These are phyloP conservation scores for Vigna radiata DNA, from an alignment of 306 rosid species.

Conservation along the genomic window DNA sequence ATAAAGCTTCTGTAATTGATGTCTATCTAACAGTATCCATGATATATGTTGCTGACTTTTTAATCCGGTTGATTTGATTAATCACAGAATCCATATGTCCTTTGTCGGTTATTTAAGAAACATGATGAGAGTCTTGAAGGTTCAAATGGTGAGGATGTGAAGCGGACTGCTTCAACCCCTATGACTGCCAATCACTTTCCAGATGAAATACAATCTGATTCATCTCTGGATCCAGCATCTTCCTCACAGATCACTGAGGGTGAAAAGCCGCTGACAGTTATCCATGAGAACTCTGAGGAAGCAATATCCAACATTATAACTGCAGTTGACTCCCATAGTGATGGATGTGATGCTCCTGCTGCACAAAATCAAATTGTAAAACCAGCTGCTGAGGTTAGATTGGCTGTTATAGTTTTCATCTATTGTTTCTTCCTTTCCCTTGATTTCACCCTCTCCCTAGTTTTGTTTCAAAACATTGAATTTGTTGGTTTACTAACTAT, in stretches of 20 bases:
- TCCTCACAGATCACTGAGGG: constrained; percentile 56
- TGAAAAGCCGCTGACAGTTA: constrained; percentile 42
- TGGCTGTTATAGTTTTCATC: constrained; percentile 32
- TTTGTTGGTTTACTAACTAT: constrained; percentile 40
- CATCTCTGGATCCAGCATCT: constrained; percentile 50
- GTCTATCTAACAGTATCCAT: not conserved
- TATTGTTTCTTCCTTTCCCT: constrained; percentile 2
- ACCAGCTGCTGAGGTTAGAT: constrained; percentile 53
- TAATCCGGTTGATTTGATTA: constrained; percentile 41
- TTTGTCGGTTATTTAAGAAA: constrained; percentile 88
- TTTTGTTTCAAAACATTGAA: constrained; percentile 14
- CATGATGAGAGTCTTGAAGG: constrained; percentile 72
- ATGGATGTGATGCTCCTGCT: constrained; percentile 43
- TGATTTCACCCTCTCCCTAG: not conserved
- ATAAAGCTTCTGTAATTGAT: constrained; percentile 30
- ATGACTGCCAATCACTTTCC: constrained; percentile 56
- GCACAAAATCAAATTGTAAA: constrained; percentile 39
- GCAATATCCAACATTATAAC: constrained; percentile 55
- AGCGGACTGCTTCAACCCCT: constrained; percentile 58
- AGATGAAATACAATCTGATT: constrained; percentile 60
- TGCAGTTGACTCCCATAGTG: constrained; percentile 38
- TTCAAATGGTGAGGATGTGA: constrained; percentile 63
- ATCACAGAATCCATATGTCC: constrained; percentile 78
- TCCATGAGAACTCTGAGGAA: constrained; percentile 56
- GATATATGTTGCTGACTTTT: constrained; percentile 37